Evolutionary conservation across 2,329 filamentous ascomycete genomes (phyloP).

Genomic region (Lizonia empirigonia): DNA sequence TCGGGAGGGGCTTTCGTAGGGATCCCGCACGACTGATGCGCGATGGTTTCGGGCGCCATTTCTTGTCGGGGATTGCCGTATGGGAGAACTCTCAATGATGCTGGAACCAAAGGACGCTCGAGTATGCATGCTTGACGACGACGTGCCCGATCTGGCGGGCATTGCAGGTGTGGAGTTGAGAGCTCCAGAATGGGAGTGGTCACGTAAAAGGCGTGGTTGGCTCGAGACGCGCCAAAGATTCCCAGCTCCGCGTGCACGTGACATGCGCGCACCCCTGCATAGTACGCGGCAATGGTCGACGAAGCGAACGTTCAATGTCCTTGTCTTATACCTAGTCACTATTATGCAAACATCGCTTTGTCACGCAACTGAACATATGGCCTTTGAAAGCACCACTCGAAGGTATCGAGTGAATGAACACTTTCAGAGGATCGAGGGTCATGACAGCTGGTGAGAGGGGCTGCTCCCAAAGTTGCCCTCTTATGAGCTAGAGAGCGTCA

Average conservation of each 20-base stretch:
- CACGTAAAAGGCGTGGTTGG: conserved; percentile 33
- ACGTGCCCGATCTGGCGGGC: conserved; percentile 42
- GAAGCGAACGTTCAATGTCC: conserved; percentile 9
- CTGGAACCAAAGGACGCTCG: conserved; percentile 40
- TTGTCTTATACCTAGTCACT: neutral
- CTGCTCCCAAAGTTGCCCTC: conserved; percentile 9
- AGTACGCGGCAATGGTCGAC: conserved; percentile 9
- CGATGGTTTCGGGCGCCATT: conserved; percentile 31
- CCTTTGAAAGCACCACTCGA: neutral
- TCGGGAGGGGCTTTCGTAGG: conserved; percentile 43
- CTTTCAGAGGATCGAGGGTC: conserved; percentile 11
- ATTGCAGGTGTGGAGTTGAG: conserved; percentile 25
- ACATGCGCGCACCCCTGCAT: conserved; percentile 12
- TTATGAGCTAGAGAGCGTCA: conserved; percentile 3
- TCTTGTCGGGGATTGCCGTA: conserved; percentile 41
- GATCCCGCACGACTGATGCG: conserved; percentile 29
- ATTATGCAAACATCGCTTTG: neutral
- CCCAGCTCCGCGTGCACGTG: conserved; percentile 16
- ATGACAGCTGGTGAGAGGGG: conserved; percentile 15
- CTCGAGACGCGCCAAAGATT: conserved; percentile 19
- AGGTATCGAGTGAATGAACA: neutral
- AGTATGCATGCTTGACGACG: conserved; percentile 45
- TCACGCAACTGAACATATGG: neutral
- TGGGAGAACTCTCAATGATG: conserved; percentile 38
- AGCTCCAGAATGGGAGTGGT: conserved; percentile 4